Percentiles rank a stretch among this genome's conserved stretches.
phyloP scores from a whole-genome alignment of 208 protist genomes.

The Crithidia mellificae region DNA sequence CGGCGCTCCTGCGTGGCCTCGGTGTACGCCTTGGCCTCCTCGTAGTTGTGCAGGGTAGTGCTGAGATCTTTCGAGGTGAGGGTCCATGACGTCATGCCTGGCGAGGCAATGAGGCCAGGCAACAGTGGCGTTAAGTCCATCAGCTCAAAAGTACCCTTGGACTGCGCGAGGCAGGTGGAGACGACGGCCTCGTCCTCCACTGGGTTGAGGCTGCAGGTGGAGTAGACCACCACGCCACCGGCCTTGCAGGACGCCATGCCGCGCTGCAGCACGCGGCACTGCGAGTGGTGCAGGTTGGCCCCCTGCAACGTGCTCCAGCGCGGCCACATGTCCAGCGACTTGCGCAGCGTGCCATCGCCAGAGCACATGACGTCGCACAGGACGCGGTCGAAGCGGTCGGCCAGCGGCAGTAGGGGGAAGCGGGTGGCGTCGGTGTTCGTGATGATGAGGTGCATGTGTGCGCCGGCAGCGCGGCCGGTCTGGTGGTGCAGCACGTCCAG shows the following conservation, averaged over 20 bases:
- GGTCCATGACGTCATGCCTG: slow-evolving; percentile 82
- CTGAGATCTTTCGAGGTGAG: slow-evolving; percentile 73
- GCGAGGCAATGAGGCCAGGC: slow-evolving; percentile 65
- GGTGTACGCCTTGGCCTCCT: slow-evolving; percentile 61
- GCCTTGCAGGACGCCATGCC: slow-evolving; percentile 79
- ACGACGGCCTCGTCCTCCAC: slow-evolving; percentile 96
- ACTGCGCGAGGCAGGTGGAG: slow-evolving; percentile 69
- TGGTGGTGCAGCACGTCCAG: slow-evolving; percentile 87
- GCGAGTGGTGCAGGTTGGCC: slow-evolving; percentile 81
- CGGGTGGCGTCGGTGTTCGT: slow-evolving; percentile 87
- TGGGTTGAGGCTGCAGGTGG: slow-evolving; percentile 95
- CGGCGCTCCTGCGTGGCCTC: slow-evolving; percentile 29
- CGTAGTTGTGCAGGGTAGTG: slow-evolving; percentile 47
- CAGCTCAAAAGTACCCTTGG: slow-evolving; percentile 70
- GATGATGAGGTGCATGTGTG: slow-evolving; percentile 84
- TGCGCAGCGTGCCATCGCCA: slow-evolving; percentile 95
- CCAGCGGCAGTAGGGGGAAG: slow-evolving; percentile 68
- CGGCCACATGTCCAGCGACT: slow-evolving; percentile 92
- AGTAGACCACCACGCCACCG: slow-evolving; percentile 94
- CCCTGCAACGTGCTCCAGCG: slow-evolving; percentile 88
- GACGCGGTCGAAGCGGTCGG: slow-evolving; percentile 87
- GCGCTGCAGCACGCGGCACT: slow-evolving; percentile 78
- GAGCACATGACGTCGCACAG: slow-evolving; percentile 96
- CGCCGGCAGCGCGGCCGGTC: slow-evolving; percentile 60
- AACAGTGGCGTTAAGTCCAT: slow-evolving; percentile 83